Base-by-base conservation (phyloP, 2,329 filamentous ascomycete species). In the Diaporthe batatas region DNA sequence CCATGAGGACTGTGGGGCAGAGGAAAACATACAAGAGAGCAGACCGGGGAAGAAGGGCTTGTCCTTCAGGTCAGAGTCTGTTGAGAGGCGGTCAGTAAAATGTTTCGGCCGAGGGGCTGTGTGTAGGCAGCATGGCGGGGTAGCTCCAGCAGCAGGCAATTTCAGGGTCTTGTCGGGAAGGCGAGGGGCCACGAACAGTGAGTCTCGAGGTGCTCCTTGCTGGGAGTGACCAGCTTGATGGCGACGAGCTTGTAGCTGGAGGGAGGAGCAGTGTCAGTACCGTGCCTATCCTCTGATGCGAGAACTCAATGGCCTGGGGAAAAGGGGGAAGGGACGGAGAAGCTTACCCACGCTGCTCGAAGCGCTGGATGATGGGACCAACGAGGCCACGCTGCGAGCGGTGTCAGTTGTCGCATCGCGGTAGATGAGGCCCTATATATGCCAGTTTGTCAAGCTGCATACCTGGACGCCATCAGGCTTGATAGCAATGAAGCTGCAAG, bases 401-500 rank as follows among this genome's bases (percentile, higher is more conserved):
- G 14, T 75, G 77, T 80, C 72, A 80, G 78, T 54, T 64, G 44
- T 39, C 14, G 25, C 54, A 16, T 8, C 39, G 12, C 62, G 23
- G 7, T 12, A 29, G 62, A 74, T 53, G 73, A 32, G 70, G 57
- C 42, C 29, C 7, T 16, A 14, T 29, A 57, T 71, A 70, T 71
- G 29, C 36, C 36, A 14, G 29, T 2, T 5, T 51, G 54, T 68
- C 74, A 29, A 29, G 29, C 29, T 29, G 29, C 87, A 79, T 92
- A 97, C 95, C 92, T 98, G 96, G 88, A 98, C 96, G 86, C 96
- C 96, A 88, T 98, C 96, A 81, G 96, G 96, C 95, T 99, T 99
- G 91, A 99, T 94, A 84, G 96, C 96, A 91, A 98, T 98, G 94
- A 98, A 98, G 89, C 96, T 98, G 82, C 79, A 79, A 71, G 55